Conservation (phyloP, 1,284 basidiomycete genomes). For the Papiliotrema terrestris region DNA sequence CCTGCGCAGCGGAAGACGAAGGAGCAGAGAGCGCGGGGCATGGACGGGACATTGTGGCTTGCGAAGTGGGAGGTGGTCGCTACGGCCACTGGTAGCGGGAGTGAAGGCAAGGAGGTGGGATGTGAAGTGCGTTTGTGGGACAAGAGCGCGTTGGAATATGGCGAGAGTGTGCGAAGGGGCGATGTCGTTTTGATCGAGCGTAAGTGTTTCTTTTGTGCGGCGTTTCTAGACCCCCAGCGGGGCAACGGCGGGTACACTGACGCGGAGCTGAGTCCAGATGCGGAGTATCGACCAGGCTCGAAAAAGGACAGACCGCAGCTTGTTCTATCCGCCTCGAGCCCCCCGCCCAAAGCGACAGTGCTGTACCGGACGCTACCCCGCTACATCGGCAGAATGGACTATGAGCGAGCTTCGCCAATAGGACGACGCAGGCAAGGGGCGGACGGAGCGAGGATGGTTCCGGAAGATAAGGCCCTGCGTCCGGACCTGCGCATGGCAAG, state of each 20-base stretch:
- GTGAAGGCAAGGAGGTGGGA: constrained; percentile 8
- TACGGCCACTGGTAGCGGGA: constrained; percentile 4
- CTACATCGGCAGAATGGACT: constrained; percentile 20
- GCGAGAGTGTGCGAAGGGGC: constrained; percentile 29
- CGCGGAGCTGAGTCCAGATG: constrained; percentile 20
- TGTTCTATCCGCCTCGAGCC: constrained; percentile 14
- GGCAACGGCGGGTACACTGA: not conserved
- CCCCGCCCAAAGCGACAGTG: constrained; percentile 16
- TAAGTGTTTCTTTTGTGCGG: constrained; percentile 12
- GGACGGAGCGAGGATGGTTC: constrained; percentile 7
- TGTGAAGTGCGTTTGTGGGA: constrained; percentile 39
- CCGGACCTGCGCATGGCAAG: constrained; percentile 38
- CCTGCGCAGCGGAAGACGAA: constrained; percentile 16
- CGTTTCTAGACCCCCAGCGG: not conserved
- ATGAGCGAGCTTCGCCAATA: constrained; percentile 11
- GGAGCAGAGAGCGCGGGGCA: constrained; percentile 14
- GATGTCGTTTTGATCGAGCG: constrained; percentile 40
- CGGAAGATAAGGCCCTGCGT: constrained; percentile 27
- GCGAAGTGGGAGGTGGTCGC: constrained; percentile 35
- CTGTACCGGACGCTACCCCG: constrained; percentile 41
- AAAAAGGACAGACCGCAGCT: constrained; percentile 25
- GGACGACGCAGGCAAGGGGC: too few species aligned
- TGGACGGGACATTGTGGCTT: constrained; percentile 26
- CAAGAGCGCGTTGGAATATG: constrained; percentile 31
- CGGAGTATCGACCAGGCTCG: constrained; percentile 20